A percentile compares a stretch with the other conserved stretches of the same genome.
Conservation (phyloP, 495 filamentous ascomycete species). For the Penicillium canescens region DNA sequence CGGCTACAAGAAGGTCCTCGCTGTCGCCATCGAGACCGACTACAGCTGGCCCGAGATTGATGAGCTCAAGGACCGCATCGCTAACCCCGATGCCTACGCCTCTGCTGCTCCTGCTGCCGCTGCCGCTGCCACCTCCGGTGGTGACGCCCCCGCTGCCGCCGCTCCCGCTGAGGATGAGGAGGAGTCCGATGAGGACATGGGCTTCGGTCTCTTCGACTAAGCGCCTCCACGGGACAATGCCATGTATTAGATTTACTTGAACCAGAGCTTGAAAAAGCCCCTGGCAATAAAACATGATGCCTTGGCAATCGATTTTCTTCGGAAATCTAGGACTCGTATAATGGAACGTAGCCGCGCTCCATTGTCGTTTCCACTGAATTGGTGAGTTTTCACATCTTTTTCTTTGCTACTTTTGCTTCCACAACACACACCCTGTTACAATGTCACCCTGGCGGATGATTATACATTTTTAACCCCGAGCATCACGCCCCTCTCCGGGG, state of each 20-base stretch:
- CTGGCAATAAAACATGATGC: constrained; percentile 33
- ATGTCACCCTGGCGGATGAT: constrained; percentile 47
- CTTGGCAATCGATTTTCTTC: constrained; percentile 28
- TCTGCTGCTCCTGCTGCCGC: constrained; percentile 70
- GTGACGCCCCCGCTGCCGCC: constrained; percentile 52
- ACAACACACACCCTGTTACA: not conserved
- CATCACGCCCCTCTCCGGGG: constrained; percentile 28
- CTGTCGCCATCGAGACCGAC: constrained; percentile 88
- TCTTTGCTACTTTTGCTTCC: constrained; percentile 7
- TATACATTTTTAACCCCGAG: constrained; percentile 61
- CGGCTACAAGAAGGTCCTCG: constrained; percentile 93
- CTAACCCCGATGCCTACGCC: constrained; percentile 95
- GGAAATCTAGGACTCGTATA: constrained; percentile 24
- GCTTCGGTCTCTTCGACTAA: constrained; percentile 62
- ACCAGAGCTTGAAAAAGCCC: constrained; percentile 27
- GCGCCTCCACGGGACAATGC: constrained; percentile 32
- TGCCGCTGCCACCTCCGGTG: constrained; percentile 45
- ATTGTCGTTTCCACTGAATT: constrained; percentile 27
- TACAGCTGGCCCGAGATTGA: constrained; percentile 95
- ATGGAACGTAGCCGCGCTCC: constrained; percentile 45
- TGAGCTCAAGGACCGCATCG: constrained; percentile 97
- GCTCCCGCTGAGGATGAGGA: constrained; percentile 53
- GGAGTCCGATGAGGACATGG: constrained; percentile 53
- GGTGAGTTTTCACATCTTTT: constrained; percentile 28
- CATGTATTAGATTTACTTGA: constrained; percentile 47